These are phyloP conservation scores for Candida sakaeoensis DNA, from an alignment of 805 yeast genomes.

Conservation along the genomic window DNA sequence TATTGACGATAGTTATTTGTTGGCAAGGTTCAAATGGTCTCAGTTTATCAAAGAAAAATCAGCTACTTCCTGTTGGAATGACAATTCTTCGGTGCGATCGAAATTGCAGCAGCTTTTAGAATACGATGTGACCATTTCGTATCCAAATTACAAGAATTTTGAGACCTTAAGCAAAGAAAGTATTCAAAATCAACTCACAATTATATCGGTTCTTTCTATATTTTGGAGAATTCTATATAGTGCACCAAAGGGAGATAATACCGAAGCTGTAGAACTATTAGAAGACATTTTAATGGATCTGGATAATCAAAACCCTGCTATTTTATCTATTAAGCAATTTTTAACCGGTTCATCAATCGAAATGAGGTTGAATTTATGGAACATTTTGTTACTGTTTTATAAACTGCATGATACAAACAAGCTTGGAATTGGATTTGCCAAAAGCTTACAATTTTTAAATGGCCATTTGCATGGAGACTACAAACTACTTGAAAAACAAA, in stretches of 20 bases:
- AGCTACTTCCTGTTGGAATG: slow-evolving; percentile 27
- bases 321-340: slow-evolving; percentile 55
- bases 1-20: background rate
- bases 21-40: slow-evolving; percentile 32
- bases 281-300: slow-evolving; percentile 43
- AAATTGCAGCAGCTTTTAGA: slow-evolving; percentile 18
- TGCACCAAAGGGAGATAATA: slow-evolving; percentile 23
- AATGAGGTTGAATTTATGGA: slow-evolving; percentile 73
- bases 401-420: slow-evolving; percentile 23
- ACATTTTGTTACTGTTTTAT: slow-evolving; percentile 59
- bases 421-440: slow-evolving; percentile 49
- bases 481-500: slow-evolving; percentile 16
- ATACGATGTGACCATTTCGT: slow-evolving; percentile 29
- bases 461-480: slow-evolving; percentile 25
- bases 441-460: slow-evolving; percentile 44
- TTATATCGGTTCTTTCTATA: slow-evolving; percentile 63
- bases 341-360: slow-evolving; percentile 60
- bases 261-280: slow-evolving; percentile 37
- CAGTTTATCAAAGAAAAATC: slow-evolving; percentile 24
- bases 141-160: slow-evolving; percentile 58
- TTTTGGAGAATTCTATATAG: slow-evolving; percentile 51
- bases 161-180: slow-evolving; percentile 50
- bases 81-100: slow-evolving; percentile 22
- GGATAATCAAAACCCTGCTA: slow-evolving; percentile 15
- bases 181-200: slow-evolving; percentile 61